Conservation (phyloP, 2,329 filamentous ascomycete genomes). For the Tolypocladium sp. region DNA sequence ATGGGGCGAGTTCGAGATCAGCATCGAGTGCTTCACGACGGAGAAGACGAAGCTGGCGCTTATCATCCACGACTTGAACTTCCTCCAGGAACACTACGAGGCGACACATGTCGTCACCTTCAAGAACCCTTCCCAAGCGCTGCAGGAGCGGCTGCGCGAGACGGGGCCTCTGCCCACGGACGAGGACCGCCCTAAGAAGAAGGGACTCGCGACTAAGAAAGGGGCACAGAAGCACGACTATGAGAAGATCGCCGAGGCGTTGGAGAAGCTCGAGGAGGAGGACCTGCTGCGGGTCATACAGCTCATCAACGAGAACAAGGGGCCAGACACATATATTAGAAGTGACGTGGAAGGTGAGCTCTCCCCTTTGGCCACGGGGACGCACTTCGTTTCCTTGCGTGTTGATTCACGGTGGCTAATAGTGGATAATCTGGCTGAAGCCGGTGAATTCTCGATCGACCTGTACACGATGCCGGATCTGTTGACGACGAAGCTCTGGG, state of each 20-base stretch:
- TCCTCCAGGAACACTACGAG: constrained; percentile 73
- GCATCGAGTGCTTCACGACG: constrained; percentile 69
- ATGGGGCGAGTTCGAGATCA: constrained; percentile 98
- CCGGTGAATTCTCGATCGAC: constrained; percentile 96
- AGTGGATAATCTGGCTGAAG: constrained; percentile 34
- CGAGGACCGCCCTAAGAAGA: constrained; percentile 52
- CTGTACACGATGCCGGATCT: constrained; percentile 91
- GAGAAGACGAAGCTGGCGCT: constrained; percentile 75
- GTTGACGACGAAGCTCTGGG: constrained; percentile 91
- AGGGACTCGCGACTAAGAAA: constrained; percentile 62
- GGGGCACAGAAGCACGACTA: constrained; percentile 70
- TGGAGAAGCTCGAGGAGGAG: constrained; percentile 85
- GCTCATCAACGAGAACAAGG: constrained; percentile 97
- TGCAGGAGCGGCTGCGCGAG: constrained; percentile 70
- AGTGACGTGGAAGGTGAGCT: constrained; percentile 87
- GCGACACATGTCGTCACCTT: constrained; percentile 73
- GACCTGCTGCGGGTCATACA: constrained; percentile 92
- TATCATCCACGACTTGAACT: constrained; percentile 87
- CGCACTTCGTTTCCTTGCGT: constrained; percentile 16
- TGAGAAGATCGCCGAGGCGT: constrained; percentile 89
- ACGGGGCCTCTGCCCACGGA: constrained; percentile 78
- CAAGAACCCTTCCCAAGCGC: constrained; percentile 84
- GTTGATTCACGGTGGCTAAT: constrained; percentile 20
- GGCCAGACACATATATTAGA: constrained; percentile 87
- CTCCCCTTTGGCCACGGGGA: not conserved